Base-by-base conservation (phyloP, 805 yeast species). In the Yarrowia hollandica region DNA sequence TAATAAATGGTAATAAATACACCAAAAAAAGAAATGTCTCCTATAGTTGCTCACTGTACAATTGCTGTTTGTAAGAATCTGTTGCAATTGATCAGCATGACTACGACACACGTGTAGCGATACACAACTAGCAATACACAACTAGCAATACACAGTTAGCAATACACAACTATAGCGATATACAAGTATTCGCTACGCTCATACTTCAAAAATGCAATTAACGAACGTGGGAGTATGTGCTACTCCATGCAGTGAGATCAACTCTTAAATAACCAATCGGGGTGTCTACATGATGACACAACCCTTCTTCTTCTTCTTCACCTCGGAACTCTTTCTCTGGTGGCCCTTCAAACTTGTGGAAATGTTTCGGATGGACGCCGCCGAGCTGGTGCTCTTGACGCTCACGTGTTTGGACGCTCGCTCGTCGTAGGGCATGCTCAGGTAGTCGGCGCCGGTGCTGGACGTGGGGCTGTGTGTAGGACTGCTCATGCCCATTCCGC, bases 241-340 rank as follows among this genome's bases (percentile, higher is more conserved):
- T 44, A 30, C 55, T 48, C 55, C 55, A 48, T 48, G 55, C 55
- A 31, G 35, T 31, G 39, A 48, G 55, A 48, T 48, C 55, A 48
- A 48, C 55, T 48, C 55, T 48, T 48, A 48, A 48, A 31, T 31
- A 48, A 33, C 16, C 23, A 11, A 15, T 16, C 19, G 35, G 15
- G n/a, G 11, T 7, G 30, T 39, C 23, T 44, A 52, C 58, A 52
- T 52, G 26, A 52, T 19, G 25, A 52, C 58, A 35, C 58, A 52
- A 9, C 44, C 44, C 44, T 37, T 37, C 34, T 52, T 52, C 58
- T 52, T 50, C 42, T 50, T 52, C 56, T 48, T 48, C 23, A 22
- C 57, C 31, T 35, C 58, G 10, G 44, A 35, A 10, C 12, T 23
- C 44, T 35, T 35, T 7, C 58, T 23, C 44, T 35, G 44, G n/a